Conservation (phyloP, 2,329 filamentous ascomycete species). For the Graphilbum ipis-grandicollis region DNA sequence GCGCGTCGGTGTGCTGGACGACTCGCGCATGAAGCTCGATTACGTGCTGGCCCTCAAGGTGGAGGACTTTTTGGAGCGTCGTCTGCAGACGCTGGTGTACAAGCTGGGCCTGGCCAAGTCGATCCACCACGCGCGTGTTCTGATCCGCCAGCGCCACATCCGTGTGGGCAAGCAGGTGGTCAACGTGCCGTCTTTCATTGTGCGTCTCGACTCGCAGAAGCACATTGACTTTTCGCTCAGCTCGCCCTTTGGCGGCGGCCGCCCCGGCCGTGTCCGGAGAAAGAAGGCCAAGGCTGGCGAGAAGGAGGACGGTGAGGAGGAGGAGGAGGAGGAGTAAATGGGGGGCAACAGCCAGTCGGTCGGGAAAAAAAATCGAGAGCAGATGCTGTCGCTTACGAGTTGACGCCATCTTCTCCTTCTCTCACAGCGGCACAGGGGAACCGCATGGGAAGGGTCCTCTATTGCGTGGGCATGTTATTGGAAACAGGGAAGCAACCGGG, state of each 20-base stretch:
- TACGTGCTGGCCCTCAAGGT: conserved; percentile 98
- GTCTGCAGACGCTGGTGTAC: conserved; percentile 99
- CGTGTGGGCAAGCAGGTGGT: conserved; percentile 99
- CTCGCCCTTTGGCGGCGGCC: conserved; percentile 94
- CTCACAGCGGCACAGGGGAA: no score
- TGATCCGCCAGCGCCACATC: conserved; percentile 99
- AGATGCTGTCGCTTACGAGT: no score
- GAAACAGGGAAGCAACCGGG: no score
- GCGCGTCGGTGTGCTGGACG: conserved; percentile 97
- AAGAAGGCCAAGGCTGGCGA: conserved; percentile 99
- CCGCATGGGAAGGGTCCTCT: no score
- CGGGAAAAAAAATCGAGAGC: no score
- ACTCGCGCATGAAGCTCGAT: conserved; percentile 99
- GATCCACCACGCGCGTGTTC: conserved; percentile 98
- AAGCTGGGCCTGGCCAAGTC: conserved; percentile 99
- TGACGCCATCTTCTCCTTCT: no score
- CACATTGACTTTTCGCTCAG: conserved; percentile 98
- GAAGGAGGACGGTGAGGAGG: conserved; percentile 60
- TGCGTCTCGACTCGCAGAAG: conserved; percentile 99
- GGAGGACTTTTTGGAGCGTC: conserved; percentile 99
- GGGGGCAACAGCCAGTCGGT: no score
- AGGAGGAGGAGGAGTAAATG: conserved; percentile 50
- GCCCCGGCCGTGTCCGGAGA: conserved; percentile 92
- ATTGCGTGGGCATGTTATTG: no score
- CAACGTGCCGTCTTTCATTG: conserved; percentile 98